Percentiles rank a stretch among this genome's conserved stretches.
These are phyloP conservation scores for Arabidopsis hybrid DNA, from an alignment of 441 rosid genomes.

Conservation along the genomic window DNA sequence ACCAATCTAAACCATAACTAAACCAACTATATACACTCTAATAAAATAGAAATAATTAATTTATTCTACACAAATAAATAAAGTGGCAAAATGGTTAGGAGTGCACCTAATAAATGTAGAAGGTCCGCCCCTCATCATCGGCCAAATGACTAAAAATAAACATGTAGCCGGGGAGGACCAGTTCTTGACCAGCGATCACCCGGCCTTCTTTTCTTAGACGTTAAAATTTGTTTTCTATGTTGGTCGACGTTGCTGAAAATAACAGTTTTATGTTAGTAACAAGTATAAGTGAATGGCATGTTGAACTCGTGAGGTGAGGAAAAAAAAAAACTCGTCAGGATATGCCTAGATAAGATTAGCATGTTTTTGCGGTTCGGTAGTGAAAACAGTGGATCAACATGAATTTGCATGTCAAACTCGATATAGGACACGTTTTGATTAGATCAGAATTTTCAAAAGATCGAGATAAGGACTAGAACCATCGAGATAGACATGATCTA, in stretches of 20 bases:
- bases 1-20: too few relatives aligned
- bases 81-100: too few relatives aligned
- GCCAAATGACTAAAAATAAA: background rate
- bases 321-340: background rate
- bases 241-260: background rate
- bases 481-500: background rate
- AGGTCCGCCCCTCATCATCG: too few relatives aligned
- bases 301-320: background rate
- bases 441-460: background rate
- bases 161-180: background rate
- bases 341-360: background rate
- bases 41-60: too few relatives aligned
- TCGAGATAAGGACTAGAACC: background rate
- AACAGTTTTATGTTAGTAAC: background rate
- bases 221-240: background rate
- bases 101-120: too few relatives aligned
- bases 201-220: background rate
- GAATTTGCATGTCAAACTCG: background rate
- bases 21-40: too few relatives aligned
- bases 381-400: background rate
- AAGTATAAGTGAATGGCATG: background rate
- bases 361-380: background rate
- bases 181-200: background rate
- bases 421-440: background rate
- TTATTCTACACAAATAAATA: too few relatives aligned